A percentile compares a stretch with the other conserved stretches of the same genome.
phyloP scores from a whole-genome alignment of 345 rosid genomes.

The Excoecaria cochinchinensis region DNA sequence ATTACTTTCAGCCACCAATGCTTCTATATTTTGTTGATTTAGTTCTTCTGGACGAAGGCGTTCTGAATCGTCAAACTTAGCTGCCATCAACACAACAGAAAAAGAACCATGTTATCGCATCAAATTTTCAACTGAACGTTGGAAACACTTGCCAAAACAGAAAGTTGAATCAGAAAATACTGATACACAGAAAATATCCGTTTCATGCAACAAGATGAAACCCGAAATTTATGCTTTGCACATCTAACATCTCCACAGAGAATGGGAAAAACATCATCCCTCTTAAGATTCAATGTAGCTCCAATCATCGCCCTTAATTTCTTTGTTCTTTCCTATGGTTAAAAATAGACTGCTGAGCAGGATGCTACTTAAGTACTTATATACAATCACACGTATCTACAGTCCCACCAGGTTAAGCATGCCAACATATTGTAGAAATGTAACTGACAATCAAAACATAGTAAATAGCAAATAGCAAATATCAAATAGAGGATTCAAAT shows the following conservation, averaged over 20 bases:
- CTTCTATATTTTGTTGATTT: conserved; percentile 98
- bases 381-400: neutral
- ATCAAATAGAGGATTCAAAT: conserved; percentile 11
- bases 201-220: neutral
- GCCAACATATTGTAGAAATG: neutral
- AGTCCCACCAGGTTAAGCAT: neutral
- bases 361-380: neutral
- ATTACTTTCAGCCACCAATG: conserved; percentile 93
- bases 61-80: conserved; percentile 73
- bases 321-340: neutral
- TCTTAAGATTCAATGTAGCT: neutral
- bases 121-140: neutral
- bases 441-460: conserved; percentile 4
- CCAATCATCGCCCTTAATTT: neutral
- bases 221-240: neutral
- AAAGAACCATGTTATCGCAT: conserved; percentile 10
- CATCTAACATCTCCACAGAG: neutral
- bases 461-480: neutral
- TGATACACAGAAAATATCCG: neutral
- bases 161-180: neutral
- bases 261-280: neutral
- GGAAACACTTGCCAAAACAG: neutral
- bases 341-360: neutral
- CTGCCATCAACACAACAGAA: conserved; percentile 41
- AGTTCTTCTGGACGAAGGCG: conserved; percentile 95